These are phyloP conservation scores for Annona cherimola DNA, from an alignment of 164 flowering plant genomes.

Conservation along the genomic window DNA sequence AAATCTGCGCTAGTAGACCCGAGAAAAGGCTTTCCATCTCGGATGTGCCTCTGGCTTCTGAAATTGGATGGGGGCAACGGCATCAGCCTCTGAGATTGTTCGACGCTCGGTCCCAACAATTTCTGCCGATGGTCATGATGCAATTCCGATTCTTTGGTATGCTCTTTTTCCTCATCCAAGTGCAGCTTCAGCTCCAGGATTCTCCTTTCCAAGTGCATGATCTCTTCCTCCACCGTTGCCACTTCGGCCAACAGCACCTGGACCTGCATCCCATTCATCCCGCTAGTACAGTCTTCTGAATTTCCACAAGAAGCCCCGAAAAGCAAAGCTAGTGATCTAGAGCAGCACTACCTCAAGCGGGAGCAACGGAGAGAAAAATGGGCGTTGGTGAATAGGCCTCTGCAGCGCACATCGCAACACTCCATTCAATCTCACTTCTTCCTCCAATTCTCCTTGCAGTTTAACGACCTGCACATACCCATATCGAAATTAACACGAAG, in stretches of 20 bases:
- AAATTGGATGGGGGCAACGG: background rate
- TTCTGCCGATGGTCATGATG: background rate
- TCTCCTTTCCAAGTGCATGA: slow-evolving; percentile 13
- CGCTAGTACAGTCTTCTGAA: background rate
- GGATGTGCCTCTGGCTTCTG: slow-evolving; percentile 10
- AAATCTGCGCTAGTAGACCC: slow-evolving; percentile 45
- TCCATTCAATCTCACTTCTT: slow-evolving; percentile 41
- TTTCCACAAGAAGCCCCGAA: background rate
- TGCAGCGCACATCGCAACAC: slow-evolving; percentile 46
- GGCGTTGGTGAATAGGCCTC: slow-evolving; percentile 39
- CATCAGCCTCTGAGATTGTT: no score
- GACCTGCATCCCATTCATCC: slow-evolving; percentile 8
- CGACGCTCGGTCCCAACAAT: slow-evolving; percentile 1
- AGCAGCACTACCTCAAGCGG: slow-evolving; percentile 53
- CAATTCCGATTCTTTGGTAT: background rate
- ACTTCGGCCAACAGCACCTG: slow-evolving; percentile 13
- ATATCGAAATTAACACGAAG: background rate
- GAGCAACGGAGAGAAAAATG: slow-evolving; percentile 32
- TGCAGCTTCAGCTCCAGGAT: slow-evolving; percentile 7
- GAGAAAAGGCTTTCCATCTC: slow-evolving; percentile 36
- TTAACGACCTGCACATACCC: slow-evolving; percentile 41
- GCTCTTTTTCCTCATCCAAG: slow-evolving; percentile 10
- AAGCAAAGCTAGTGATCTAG: background rate
- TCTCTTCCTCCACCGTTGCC: slow-evolving; percentile 14
- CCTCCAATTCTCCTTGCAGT: slow-evolving; percentile 47